Base-by-base conservation (phyloP, 2,329 filamentous ascomycete species). In the Atkinsonella hypoxylon region DNA sequence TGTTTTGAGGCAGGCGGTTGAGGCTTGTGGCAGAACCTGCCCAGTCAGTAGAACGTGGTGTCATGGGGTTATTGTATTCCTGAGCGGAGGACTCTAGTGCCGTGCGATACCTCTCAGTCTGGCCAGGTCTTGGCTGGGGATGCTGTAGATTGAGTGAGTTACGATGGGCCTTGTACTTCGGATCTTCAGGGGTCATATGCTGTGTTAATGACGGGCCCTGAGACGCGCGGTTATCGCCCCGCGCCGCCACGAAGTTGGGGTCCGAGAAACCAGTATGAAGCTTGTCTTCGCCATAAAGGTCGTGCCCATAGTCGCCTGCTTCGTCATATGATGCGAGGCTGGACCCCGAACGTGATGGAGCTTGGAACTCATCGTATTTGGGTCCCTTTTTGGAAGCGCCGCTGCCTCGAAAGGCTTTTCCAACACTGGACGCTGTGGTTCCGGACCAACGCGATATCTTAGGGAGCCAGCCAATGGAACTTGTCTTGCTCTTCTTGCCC, bases 371-470 rank as follows among this genome's bases (percentile, higher is more conserved):
- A 69, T 72, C 83, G 65, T 74, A 82, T 69, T 72, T 82, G 69
- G 74, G 73, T 42, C 77, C 74, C 59, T 77, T 79, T 62, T 73
- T 74, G 20, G 68, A 72, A 45, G 75, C 74, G 43, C 73, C 75
- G 59, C 81, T 87, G 59, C 79, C 81, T 40, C 85, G 81, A 64
- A 90, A 85, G 40, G 84, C 85, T 58, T 85, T 85, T 43, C 87
- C 83, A 42, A 89, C 82, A 54, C 89, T 95, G 0, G 89, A 95
- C 4, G 90, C 80, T 0, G 93, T 98, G 2, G 91, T 97, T 70
- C 94, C 93, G 0, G 91, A 97, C 93, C 93, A 98, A 42, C 93
- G 81, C 6, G 93, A 97, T 55, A 95, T 90, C 71, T 95, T 96
- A 22, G 90, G 89, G 54, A 95, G 86, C 74, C 81, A 82, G 48